Conservation (phyloP, 2,329 filamentous ascomycete species). For the Corynespora cassiicola region DNA sequence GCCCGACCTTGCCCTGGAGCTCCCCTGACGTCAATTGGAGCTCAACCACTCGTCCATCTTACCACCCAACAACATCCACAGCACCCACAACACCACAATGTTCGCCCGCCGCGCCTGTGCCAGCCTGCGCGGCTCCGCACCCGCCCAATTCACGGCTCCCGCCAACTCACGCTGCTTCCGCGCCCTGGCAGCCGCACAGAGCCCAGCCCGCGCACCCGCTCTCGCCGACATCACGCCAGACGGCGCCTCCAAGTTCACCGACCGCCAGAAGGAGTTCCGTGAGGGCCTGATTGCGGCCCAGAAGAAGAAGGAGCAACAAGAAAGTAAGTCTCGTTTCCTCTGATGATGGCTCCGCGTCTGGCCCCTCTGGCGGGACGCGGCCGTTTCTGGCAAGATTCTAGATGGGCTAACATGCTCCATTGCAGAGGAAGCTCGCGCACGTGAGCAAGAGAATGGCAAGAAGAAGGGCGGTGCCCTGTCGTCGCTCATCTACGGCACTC, state of each 20-base stretch:
- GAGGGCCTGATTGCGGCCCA: slow-evolving; percentile 78
- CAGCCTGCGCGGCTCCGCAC: slow-evolving; percentile 29
- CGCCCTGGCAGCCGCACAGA: slow-evolving; percentile 30
- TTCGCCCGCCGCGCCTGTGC: slow-evolving; percentile 37
- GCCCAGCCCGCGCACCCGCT: slow-evolving; percentile 61
- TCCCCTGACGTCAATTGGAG: slow-evolving; percentile 16
- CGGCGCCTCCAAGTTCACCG: slow-evolving; percentile 77
- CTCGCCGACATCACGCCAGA: slow-evolving; percentile 83
- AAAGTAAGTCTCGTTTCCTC: slow-evolving; percentile 72
- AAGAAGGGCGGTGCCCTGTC: slow-evolving; percentile 75
- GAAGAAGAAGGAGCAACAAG: slow-evolving; percentile 78
- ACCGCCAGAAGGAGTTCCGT: slow-evolving; percentile 85
- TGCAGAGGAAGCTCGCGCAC: slow-evolving; percentile 61
- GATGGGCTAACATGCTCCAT: slow-evolving; percentile 63
- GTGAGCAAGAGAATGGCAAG: slow-evolving; percentile 65
- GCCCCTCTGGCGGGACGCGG: slow-evolving; percentile 27
- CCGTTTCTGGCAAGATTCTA: slow-evolving; percentile 55
- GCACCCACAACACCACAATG: slow-evolving; percentile 27
- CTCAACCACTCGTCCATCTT: not conserved
- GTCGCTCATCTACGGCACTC: slow-evolving; percentile 94
- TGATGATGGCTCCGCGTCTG: slow-evolving; percentile 50
- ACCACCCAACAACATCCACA: no score
- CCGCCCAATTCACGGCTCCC: slow-evolving; percentile 18
- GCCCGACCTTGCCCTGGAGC: not conserved
- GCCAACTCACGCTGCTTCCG: slow-evolving; percentile 34